Evolutionary conservation across 1,284 basidiomycete genomes (phyloP).

Genomic region (Malassezia brasiliensis): DNA sequence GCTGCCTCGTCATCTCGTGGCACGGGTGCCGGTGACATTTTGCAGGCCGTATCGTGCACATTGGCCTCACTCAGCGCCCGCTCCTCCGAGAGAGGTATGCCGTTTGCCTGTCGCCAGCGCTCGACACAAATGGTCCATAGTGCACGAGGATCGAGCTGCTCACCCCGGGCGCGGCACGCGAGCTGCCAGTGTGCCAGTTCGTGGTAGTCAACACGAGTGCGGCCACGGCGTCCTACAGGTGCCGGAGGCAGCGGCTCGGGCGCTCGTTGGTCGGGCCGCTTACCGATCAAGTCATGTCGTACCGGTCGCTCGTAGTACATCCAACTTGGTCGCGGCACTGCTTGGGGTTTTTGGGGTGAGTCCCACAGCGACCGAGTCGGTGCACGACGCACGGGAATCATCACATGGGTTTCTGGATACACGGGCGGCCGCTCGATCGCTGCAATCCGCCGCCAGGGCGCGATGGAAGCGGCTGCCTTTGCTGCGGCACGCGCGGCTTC

Average conservation of each 20-base stretch:
- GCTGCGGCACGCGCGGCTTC: constrained; percentile 3
- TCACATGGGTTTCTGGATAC: constrained; percentile 18
- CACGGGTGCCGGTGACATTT: no score
- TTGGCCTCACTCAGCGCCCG: no score
- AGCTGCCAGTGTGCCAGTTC: constrained; percentile 12
- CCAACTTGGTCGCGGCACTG: constrained; percentile 7
- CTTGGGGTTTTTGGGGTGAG: constrained; percentile 1
- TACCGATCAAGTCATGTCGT: background rate
- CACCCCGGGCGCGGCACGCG: constrained; percentile 6
- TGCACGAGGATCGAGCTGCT: constrained; percentile 2
- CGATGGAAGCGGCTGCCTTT: constrained; percentile 3
- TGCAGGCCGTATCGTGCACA: no score
- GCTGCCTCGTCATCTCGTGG: no score
- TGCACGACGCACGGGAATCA: background rate
- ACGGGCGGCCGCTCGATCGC: constrained; percentile 10
- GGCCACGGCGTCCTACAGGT: background rate
- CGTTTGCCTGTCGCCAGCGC: background rate
- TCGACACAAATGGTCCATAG: constrained; percentile 6
- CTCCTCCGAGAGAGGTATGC: no score
- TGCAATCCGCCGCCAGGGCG: constrained; percentile 4
- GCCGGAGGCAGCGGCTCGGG: constrained; percentile 12
- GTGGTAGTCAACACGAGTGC: constrained; percentile 6
- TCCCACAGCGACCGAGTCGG: background rate
- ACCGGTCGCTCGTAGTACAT: constrained; percentile 10
- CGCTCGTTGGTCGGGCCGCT: background rate